Evolutionary conservation across 2,329 filamentous ascomycete genomes (phyloP).

Genomic region (Alternaria triticimaculans): DNA sequence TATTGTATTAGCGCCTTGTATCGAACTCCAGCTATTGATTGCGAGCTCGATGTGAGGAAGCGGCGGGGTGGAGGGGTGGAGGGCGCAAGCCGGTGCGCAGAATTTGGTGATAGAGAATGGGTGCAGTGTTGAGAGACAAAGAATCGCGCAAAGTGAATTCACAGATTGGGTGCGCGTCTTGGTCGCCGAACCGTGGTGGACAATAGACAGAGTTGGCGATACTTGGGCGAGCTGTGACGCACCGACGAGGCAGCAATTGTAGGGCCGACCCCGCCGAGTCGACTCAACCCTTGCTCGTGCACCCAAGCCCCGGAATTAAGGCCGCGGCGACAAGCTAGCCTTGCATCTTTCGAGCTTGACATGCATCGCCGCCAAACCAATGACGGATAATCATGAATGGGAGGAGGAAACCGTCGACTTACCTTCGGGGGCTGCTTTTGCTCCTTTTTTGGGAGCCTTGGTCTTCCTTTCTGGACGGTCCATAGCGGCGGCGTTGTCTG

Average conservation of each 20-base stretch:
- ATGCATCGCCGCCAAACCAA: neutral
- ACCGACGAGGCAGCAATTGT: slow-evolving; percentile 25
- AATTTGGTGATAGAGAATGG: neutral
- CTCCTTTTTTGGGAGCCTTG: slow-evolving; percentile 4
- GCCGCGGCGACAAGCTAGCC: slow-evolving; percentile 6
- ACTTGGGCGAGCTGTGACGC: slow-evolving; percentile 25
- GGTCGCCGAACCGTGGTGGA: slow-evolving; percentile 3
- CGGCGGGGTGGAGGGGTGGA: slow-evolving; percentile 8
- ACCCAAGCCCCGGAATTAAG: slow-evolving; percentile 16
- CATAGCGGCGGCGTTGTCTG: neutral
- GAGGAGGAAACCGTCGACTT: neutral
- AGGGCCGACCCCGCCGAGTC: slow-evolving; percentile 20
- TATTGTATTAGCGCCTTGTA: slow-evolving; percentile 37
- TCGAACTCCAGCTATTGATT: neutral
- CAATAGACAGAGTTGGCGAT: slow-evolving; percentile 8
- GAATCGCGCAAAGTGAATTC: neutral
- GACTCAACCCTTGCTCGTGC: slow-evolving; percentile 17
- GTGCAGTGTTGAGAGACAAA: neutral
- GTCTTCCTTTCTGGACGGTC: slow-evolving; percentile 8
- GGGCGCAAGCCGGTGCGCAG: neutral
- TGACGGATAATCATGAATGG: neutral
- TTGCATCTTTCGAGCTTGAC: slow-evolving; percentile 1
- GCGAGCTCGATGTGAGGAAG: slow-evolving; percentile 1
- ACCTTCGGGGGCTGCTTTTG: slow-evolving; percentile 1
- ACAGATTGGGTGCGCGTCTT: neutral